Evolutionary conservation across 2,329 filamentous ascomycete genomes (phyloP).

Genomic region (Aspergillus intermedius): DNA sequence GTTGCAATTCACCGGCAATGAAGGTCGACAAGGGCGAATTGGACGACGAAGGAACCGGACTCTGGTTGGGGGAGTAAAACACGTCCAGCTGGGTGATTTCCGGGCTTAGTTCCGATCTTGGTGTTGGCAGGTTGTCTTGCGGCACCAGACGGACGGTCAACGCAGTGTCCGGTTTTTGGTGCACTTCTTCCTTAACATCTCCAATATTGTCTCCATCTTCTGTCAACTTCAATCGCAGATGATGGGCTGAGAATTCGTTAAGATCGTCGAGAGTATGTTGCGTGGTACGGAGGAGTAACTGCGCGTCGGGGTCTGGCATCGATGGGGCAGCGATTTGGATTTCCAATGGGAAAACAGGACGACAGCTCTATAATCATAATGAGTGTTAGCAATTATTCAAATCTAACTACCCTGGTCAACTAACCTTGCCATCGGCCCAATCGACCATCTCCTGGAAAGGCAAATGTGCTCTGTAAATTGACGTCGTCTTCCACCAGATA

Average conservation of each 20-base stretch:
- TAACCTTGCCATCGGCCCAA: slow-evolving; percentile 85
- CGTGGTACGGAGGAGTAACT: slow-evolving; percentile 69
- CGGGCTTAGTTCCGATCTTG: slow-evolving; percentile 59
- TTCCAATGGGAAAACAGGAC: slow-evolving; percentile 77
- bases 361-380: slow-evolving; percentile 59
- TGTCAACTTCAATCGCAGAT: slow-evolving; percentile 62
- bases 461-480: slow-evolving; percentile 78
- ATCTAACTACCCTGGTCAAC: neutral
- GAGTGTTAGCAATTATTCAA: neutral
- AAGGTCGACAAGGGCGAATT: slow-evolving; percentile 70
- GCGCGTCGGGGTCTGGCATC: slow-evolving; percentile 60
- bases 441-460: slow-evolving; percentile 80
- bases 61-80: slow-evolving; percentile 64
- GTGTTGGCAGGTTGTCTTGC: slow-evolving; percentile 37
- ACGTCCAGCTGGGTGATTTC: slow-evolving; percentile 69
- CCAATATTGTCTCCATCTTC: slow-evolving; percentile 7
- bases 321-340: slow-evolving; percentile 68
- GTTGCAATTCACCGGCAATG: slow-evolving; percentile 69
- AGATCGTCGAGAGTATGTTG: slow-evolving; percentile 81
- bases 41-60: slow-evolving; percentile 60
- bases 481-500: slow-evolving; percentile 93
- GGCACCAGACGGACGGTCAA: slow-evolving; percentile 66
- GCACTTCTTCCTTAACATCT: neutral
- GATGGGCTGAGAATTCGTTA: slow-evolving; percentile 79
- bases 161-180: slow-evolving; percentile 44